Conservation (phyloP, 768 basidiomycete species). For the Arthromyces matolae region DNA sequence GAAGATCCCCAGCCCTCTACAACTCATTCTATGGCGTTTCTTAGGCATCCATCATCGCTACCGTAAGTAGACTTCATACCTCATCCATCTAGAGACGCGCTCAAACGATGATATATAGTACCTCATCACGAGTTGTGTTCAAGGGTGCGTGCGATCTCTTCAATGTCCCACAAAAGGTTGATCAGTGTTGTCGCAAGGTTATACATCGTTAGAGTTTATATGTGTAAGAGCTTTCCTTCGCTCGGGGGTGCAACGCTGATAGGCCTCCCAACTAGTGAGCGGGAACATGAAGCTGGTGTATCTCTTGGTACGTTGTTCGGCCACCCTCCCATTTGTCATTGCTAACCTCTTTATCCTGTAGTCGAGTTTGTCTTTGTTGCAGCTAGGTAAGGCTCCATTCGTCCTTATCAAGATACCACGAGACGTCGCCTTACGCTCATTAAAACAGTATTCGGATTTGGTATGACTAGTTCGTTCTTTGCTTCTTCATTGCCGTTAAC, state of each 20-base stretch:
- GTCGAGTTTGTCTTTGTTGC: constrained; percentile 6
- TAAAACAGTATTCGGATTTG: constrained; percentile 10
- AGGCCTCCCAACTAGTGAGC: neutral
- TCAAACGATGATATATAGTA: neutral
- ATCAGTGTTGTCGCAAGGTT: neutral
- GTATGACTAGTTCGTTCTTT: no score
- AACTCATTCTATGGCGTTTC: neutral
- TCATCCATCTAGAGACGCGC: no score
- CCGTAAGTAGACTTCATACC: no score
- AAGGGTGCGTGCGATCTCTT: constrained; percentile 3
- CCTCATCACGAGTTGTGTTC: constrained; percentile 10
- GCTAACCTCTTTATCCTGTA: neutral
- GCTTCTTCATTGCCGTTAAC: neutral
- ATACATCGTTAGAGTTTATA: constrained; percentile 11
- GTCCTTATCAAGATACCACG: no score
- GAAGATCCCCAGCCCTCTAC: neutral
- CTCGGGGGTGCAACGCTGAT: neutral
- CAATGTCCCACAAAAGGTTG: neutral
- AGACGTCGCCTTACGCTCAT: no score
- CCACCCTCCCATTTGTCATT: no score
- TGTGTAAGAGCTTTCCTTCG: neutral
- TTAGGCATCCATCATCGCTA: constrained; percentile 11
- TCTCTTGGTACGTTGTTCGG: neutral
- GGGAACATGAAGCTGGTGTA: constrained; percentile 8
- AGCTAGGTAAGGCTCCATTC: constrained; percentile 8